Evolutionary conservation across 192 early-diverging fungal genomes (phyloP).

Genomic region (Allomyces macrogynus): DNA sequence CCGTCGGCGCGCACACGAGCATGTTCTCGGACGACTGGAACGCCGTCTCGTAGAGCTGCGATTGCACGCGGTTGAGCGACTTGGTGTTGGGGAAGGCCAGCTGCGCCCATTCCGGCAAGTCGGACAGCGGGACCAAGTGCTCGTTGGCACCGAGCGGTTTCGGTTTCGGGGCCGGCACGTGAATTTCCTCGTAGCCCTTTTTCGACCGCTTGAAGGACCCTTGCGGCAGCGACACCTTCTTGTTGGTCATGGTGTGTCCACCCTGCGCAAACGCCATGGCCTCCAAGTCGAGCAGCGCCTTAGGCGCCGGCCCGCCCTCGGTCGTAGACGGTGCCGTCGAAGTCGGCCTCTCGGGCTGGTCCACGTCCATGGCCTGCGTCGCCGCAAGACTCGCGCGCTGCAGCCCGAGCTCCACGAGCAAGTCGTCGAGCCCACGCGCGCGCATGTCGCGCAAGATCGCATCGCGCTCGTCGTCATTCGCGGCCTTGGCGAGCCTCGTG

Average conservation of each 20-base stretch:
- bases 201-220: slow-evolving; percentile 78
- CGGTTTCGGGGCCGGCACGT: slow-evolving; percentile 69
- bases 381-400: slow-evolving; percentile 23
- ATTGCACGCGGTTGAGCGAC: slow-evolving; percentile 77
- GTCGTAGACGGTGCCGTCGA: slow-evolving; percentile 9
- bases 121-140: slow-evolving; percentile 34
- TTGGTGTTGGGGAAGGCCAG: slow-evolving; percentile 44
- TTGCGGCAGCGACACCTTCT: slow-evolving; percentile 70
- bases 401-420: slow-evolving; percentile 46
- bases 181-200: slow-evolving; percentile 85
- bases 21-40: slow-evolving; percentile 80
- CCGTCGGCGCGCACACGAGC: slow-evolving; percentile 94
- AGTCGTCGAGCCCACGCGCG: slow-evolving; percentile 40
- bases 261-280: slow-evolving; percentile 77
- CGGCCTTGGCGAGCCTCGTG: slow-evolving; percentile 61
- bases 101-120: slow-evolving; percentile 64
- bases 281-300: slow-evolving; percentile 52
- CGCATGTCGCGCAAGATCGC: slow-evolving; percentile 47
- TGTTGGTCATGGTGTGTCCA: slow-evolving; percentile 95
- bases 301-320: slow-evolving; percentile 7
- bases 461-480: slow-evolving; percentile 27
- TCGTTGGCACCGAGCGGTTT: slow-evolving; percentile 42
- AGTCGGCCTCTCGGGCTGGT: slow-evolving; percentile 11
- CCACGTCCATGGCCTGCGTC: slow-evolving; percentile 42
- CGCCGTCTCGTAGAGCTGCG: slow-evolving; percentile 64